Evolutionary conservation across 257 asterid species (phyloP).

Genomic region (Dorcoceras hygrometricum): DNA sequence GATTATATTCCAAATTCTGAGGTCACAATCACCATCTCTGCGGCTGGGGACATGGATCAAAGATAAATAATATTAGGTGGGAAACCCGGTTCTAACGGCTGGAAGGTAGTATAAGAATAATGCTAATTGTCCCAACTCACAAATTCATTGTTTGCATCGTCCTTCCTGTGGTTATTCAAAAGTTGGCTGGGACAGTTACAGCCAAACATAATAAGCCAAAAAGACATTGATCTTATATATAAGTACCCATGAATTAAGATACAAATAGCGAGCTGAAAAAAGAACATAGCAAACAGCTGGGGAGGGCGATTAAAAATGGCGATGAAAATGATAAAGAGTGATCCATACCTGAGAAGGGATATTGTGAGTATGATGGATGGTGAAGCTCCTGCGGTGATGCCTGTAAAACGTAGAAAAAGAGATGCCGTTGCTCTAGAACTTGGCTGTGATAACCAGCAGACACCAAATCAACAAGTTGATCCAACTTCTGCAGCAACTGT

Average conservation of each 20-base stretch:
- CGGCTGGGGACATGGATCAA: constrained; percentile 7
- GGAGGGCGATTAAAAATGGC: constrained; percentile 15
- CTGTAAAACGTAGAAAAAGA: constrained; percentile 48
- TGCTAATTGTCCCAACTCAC: constrained; percentile 18
- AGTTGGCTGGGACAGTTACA: constrained; percentile 27
- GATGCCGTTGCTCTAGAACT: constrained; percentile 24
- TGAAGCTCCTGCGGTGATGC: constrained; percentile 25
- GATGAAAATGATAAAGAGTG: constrained; percentile 39
- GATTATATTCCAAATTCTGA: constrained; percentile 2
- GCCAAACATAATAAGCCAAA: constrained; percentile 34
- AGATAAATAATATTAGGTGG: neutral
- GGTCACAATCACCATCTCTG: constrained; percentile 2
- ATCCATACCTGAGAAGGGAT: constrained; percentile 31
- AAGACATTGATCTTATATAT: constrained; percentile 19
- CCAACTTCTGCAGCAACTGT: constrained; percentile 37
- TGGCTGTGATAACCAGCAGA: constrained; percentile 9
- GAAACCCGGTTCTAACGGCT: constrained; percentile 4
- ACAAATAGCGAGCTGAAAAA: neutral
- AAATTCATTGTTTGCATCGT: constrained; percentile 31
- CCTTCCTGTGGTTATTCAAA: constrained; percentile 22
- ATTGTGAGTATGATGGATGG: constrained; percentile 21
- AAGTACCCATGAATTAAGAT: neutral
- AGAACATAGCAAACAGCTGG: neutral
- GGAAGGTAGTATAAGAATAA: constrained; percentile 22
- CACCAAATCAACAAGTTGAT: constrained; percentile 26